Evolutionary conservation across 805 yeast species (phyloP).

Genomic region (Metschnikowia aberdeeniae): DNA sequence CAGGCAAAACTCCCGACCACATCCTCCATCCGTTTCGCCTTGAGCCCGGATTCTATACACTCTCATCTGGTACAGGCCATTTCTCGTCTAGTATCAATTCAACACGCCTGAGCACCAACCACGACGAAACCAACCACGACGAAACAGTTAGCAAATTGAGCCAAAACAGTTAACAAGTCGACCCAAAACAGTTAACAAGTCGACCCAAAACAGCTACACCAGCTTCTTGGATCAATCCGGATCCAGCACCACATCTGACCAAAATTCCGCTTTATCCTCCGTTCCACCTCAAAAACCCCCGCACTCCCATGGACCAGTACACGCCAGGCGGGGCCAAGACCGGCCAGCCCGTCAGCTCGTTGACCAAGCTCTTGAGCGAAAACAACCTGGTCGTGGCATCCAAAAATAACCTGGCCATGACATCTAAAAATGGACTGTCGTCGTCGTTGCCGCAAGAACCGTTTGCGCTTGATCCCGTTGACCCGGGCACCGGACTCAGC

Average conservation of each 20-base stretch:
- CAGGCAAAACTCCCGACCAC: not conserved
- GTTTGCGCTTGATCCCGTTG: not conserved
- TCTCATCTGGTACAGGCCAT: no score
- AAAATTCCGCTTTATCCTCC: constrained; percentile 19
- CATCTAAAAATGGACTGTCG: constrained; percentile 5
- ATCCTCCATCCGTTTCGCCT: no score
- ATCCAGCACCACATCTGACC: not conserved
- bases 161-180: no score
- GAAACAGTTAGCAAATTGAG: no score
- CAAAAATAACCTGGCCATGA: no score
- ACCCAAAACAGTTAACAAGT: no score
- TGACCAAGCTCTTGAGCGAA: constrained; percentile 37
- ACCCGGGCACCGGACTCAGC: not conserved
- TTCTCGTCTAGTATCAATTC: no score
- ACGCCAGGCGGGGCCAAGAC: constrained; percentile 7
- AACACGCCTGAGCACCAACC: no score
- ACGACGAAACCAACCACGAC: no score
- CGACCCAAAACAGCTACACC: no score
- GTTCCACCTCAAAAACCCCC: constrained; percentile 14
- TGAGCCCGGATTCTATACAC: no score
- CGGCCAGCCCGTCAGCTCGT: constrained; percentile 30
- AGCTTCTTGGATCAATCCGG: no score
- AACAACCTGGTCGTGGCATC: constrained; percentile 17
- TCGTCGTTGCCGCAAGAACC: constrained; percentile 8
- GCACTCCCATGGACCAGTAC: constrained; percentile 9